Evolutionary conservation across 164 flowering plant genomes (phyloP).

Genomic region (Umbilicus rupestris): DNA sequence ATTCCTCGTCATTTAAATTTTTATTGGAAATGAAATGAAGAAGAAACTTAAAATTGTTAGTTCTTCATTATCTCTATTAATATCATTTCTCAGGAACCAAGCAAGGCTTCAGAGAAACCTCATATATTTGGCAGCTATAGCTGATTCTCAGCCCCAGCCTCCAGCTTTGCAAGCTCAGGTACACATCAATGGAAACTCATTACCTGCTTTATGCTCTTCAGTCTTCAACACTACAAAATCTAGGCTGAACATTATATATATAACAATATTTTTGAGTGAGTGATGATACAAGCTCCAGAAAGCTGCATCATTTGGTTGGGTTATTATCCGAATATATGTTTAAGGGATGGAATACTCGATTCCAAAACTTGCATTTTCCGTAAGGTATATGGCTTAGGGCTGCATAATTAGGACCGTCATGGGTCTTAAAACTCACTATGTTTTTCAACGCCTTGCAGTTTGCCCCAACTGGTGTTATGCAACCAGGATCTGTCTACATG

Average conservation of each 20-base stretch:
- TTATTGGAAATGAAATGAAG: not conserved
- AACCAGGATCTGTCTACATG: not conserved
- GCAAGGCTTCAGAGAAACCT: constrained; percentile 83
- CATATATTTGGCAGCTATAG: constrained; percentile 97
- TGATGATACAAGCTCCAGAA: too few relatives aligned
- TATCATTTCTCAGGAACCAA: constrained; percentile 46
- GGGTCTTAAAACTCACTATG: not conserved
- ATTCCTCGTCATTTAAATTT: not conserved
- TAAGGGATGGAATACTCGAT: too few relatives aligned
- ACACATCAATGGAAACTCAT: not conserved
- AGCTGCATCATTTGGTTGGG: too few relatives aligned
- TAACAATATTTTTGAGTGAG: too few relatives aligned
- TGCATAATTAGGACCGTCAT: too few relatives aligned
- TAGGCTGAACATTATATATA: too few relatives aligned
- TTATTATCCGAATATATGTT: too few relatives aligned
- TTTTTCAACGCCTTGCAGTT: not conserved
- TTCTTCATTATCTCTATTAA: not conserved
- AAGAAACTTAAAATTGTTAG: not conserved
- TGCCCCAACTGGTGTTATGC: constrained; percentile 2
- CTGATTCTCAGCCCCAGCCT: constrained; percentile 92
- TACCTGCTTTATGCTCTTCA: not conserved
- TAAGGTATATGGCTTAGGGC: too few relatives aligned
- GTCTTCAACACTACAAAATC: too few relatives aligned
- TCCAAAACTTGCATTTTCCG: too few relatives aligned
- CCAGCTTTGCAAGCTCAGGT: constrained; percentile 75